Percentiles rank a stretch among this genome's conserved stretches.
phyloP scores from a whole-genome alignment of 2,329 filamentous ascomycete species.

The Leptographium radiaticola region DNA sequence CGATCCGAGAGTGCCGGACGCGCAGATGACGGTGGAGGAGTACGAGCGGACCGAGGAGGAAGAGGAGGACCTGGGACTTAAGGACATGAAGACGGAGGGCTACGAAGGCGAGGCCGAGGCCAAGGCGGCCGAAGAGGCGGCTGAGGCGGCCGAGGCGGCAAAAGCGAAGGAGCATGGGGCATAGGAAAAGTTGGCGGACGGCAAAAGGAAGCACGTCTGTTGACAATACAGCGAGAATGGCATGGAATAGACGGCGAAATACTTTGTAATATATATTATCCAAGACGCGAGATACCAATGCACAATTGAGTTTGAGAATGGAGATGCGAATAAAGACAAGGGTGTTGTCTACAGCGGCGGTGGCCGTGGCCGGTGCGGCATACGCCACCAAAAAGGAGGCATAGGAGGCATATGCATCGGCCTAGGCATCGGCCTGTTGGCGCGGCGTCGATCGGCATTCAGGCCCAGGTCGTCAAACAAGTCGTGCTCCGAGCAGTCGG shows the following conservation, averaged over 20 bases:
- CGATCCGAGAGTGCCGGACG: constrained; percentile 55
- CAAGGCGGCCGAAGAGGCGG: not conserved
- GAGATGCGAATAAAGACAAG: too few relatives aligned
- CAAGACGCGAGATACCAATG: too few relatives aligned
- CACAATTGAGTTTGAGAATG: too few relatives aligned
- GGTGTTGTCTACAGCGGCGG: too few relatives aligned
- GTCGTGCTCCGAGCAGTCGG: constrained; percentile 16
- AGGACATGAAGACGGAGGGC: constrained; percentile 83
- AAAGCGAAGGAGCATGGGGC: not conserved
- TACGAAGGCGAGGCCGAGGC: constrained; percentile 49
- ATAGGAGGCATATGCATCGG: too few relatives aligned
- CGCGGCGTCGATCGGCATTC: not conserved
- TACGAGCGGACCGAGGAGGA: constrained; percentile 86
- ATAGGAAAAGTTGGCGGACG: not conserved
- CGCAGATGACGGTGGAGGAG: constrained; percentile 66
- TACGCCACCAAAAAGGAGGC: not conserved
- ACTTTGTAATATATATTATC: not conserved
- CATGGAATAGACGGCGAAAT: not conserved
- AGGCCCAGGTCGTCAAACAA: constrained; percentile 11
- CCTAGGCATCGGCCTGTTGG: not conserved
- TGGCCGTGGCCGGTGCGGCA: not conserved
- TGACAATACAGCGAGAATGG: not conserved
- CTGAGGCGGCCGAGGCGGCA: not conserved
- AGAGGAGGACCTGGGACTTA: constrained; percentile 81
- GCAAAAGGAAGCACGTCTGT: not conserved